phyloP scores from a whole-genome alignment of 805 yeast species.

The Myxozyma lipomycoides region DNA sequence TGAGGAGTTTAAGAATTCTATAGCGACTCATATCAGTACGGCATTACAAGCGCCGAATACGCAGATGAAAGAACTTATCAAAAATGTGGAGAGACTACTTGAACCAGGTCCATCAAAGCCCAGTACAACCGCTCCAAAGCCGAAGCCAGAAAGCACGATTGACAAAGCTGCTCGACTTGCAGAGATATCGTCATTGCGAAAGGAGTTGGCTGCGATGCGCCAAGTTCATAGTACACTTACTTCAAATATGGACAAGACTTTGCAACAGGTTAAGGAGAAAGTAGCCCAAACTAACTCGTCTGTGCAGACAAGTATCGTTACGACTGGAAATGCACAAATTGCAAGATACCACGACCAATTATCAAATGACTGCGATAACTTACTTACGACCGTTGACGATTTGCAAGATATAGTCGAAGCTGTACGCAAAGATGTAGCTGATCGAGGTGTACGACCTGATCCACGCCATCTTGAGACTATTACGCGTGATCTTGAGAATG shows the following conservation, averaged over 20 bases:
- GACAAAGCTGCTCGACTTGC: constrained; percentile 24
- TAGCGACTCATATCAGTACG: constrained; percentile 29
- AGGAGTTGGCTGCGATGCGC: constrained; percentile 56
- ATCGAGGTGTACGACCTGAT: constrained; percentile 79
- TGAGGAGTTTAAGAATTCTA: constrained; percentile 30
- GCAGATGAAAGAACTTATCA: constrained; percentile 10
- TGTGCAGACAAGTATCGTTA: constrained; percentile 17
- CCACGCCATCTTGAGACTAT: constrained; percentile 67
- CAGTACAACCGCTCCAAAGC: neutral
- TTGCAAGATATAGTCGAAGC: constrained; percentile 89
- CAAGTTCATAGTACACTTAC: constrained; percentile 52
- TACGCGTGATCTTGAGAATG: constrained; percentile 57
- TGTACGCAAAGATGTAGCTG: constrained; percentile 83
- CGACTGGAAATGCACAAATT: constrained; percentile 51
- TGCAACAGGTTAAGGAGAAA: constrained; percentile 45
- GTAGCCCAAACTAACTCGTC: constrained; percentile 35
- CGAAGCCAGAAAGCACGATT: constrained; percentile 4
- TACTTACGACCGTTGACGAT: constrained; percentile 81
- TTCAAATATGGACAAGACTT: constrained; percentile 42
- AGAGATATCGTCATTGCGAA: constrained; percentile 47
- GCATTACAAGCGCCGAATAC: constrained; percentile 12
- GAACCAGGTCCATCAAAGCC: too few relatives aligned
- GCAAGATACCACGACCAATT: constrained; percentile 67
- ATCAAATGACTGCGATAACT: constrained; percentile 68
- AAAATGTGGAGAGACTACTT: constrained; percentile 3